Evolutionary conservation across 129 eudicot genomes (phyloP).

Genomic region (Centella asiatica): DNA sequence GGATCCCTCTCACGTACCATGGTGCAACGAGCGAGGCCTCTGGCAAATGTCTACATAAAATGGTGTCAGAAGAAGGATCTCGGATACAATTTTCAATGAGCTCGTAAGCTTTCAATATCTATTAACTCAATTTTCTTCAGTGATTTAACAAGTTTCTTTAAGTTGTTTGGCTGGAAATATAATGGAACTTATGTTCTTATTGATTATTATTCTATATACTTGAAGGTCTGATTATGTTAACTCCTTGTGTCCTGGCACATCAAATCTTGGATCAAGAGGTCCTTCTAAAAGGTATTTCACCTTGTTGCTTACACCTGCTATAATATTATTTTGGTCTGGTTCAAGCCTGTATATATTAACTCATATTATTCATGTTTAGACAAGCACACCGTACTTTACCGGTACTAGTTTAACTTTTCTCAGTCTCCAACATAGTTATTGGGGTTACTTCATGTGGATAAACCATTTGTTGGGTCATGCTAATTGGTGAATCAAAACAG

Average conservation of each 20-base stretch:
- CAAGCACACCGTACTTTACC: too few species aligned
- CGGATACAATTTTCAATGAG: constrained; percentile 48
- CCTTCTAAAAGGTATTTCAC: constrained; percentile 49
- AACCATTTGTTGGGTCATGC: too few species aligned
- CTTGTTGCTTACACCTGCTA: neutral
- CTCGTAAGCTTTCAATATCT: constrained; percentile 41
- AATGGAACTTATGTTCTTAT: neutral
- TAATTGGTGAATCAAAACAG: too few species aligned
- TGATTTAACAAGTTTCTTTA: neutral
- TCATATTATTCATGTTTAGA: too few species aligned
- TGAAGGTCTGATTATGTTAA: constrained; percentile 62
- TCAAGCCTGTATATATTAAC: neutral
- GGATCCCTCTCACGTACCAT: constrained; percentile 78
- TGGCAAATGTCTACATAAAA: constrained; percentile 31
- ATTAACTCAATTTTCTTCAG: neutral
- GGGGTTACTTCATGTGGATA: too few species aligned
- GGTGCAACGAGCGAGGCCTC: constrained; percentile 43
- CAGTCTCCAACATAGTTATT: too few species aligned
- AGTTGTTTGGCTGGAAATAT: neutral
- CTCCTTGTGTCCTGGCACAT: constrained; percentile 61
- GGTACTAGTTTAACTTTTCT: too few species aligned
- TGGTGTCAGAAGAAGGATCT: constrained; percentile 41
- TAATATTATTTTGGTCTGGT: neutral
- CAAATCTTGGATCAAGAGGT: constrained; percentile 34
- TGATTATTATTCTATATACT: constrained; percentile 7